A percentile compares a stretch with the other conserved stretches of the same genome.
Conservation (phyloP, 345 rosid species). For the Lepidium africanum region DNA sequence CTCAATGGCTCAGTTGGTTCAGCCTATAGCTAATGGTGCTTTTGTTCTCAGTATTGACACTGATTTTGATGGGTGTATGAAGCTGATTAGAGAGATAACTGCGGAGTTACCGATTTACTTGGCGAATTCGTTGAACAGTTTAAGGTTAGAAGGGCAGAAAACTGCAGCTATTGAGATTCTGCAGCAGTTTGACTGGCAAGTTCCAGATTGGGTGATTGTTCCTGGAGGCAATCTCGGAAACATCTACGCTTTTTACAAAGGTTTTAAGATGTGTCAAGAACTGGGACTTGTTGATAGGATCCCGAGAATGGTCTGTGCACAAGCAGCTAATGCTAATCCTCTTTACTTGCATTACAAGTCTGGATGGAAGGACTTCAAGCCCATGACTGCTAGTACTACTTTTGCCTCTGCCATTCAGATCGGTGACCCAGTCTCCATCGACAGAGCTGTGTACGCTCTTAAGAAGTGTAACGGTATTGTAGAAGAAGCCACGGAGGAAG, state of each 20-base stretch:
- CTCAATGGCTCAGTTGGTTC: conserved; percentile 90
- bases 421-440: conserved; percentile 89
- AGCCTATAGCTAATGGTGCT: conserved; percentile 91
- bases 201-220: conserved; percentile 94
- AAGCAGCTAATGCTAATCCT: conserved; percentile 90
- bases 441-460: conserved; percentile 79
- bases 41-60: conserved; percentile 84
- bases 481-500: conserved; percentile 86
- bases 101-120: conserved; percentile 75
- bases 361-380: conserved; percentile 67
- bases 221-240: conserved; percentile 92
- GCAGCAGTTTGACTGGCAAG: conserved; percentile 94
- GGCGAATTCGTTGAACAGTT: conserved; percentile 79
- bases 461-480: conserved; percentile 71
- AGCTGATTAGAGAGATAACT: conserved; percentile 73
- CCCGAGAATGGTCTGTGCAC: conserved; percentile 83
- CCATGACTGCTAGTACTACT: conserved; percentile 63
- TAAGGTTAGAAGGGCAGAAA: conserved; percentile 87
- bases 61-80: conserved; percentile 92
- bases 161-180: conserved; percentile 87
- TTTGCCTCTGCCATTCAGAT: conserved; percentile 95
- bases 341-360: conserved; percentile 71
- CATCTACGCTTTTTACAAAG: conserved; percentile 86
- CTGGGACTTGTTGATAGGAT: conserved; percentile 75
- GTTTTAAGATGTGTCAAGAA: conserved; percentile 82